Conservation (phyloP, 208 protist species). For the Trypanosoma cruzi region DNA sequence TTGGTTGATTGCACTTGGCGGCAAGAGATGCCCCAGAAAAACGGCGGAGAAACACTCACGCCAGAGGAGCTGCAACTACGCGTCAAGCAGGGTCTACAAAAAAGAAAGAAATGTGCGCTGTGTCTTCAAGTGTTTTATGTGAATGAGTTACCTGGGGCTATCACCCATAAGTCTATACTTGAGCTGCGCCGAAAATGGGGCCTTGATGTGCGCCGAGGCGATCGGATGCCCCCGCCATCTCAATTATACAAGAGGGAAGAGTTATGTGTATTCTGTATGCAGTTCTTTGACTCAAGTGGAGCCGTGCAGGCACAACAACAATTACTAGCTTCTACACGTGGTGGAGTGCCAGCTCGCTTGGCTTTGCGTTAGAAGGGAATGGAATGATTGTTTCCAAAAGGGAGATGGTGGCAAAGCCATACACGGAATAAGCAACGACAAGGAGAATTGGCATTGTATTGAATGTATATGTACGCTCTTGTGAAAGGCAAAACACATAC, state of each 20-base stretch:
- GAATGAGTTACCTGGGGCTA: slow-evolving; percentile 88
- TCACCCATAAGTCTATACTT: slow-evolving; percentile 93
- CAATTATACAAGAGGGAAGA: slow-evolving; percentile 93
- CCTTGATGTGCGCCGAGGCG: slow-evolving; percentile 78
- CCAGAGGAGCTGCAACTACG: slow-evolving; percentile 74
- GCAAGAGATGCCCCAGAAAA: slow-evolving; percentile 16
- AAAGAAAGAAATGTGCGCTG: slow-evolving; percentile 90
- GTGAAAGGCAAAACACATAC: neutral
- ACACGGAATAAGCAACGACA: neutral
- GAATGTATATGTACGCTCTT: slow-evolving; percentile 5
- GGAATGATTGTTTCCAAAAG: neutral
- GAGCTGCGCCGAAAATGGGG: slow-evolving; percentile 91
- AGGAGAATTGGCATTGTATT: neutral
- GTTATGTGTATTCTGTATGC: slow-evolving; percentile 94
- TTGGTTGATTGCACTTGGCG: neutral
- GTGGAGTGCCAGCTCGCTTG: slow-evolving; percentile 75
- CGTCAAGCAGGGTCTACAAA: slow-evolving; percentile 91
- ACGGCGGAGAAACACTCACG: slow-evolving; percentile 42
- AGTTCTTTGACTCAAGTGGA: slow-evolving; percentile 92
- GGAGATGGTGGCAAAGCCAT: neutral
- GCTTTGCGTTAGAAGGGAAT: slow-evolving; percentile 56
- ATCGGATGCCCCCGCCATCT: slow-evolving; percentile 89
- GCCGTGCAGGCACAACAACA: slow-evolving; percentile 87
- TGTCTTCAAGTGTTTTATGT: slow-evolving; percentile 93
- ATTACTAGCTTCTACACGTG: slow-evolving; percentile 86